Evolutionary conservation across 2,329 filamentous ascomycete species (phyloP).

Genomic region (Colletotrichum siamense): DNA sequence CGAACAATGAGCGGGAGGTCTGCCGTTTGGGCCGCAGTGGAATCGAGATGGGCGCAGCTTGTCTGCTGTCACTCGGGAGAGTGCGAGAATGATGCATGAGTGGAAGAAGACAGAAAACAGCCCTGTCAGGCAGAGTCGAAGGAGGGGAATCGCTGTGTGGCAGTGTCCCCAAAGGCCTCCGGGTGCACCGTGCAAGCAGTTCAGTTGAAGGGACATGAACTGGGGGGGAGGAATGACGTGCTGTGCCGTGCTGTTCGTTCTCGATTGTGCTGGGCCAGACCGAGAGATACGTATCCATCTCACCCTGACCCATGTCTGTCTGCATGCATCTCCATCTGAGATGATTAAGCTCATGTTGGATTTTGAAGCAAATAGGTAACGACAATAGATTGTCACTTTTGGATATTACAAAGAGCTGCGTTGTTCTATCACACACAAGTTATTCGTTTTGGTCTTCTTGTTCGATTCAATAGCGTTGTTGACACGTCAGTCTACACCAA

Average conservation of each 20-base stretch:
- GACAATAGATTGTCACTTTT: background rate
- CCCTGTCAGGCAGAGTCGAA: conserved; percentile 15
- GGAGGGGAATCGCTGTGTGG: background rate
- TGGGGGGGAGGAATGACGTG: background rate
- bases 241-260: background rate
- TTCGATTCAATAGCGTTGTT: background rate
- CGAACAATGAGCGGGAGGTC: background rate
- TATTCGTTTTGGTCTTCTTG: background rate
- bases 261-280: background rate
- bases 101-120: background rate
- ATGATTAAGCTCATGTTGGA: background rate
- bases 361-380: background rate
- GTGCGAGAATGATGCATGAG: background rate
- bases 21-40: background rate
- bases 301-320: background rate
- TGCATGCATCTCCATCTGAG: background rate
- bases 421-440: accelerated
- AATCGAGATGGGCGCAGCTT: background rate
- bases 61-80: background rate
- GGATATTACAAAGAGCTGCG: background rate
- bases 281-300: background rate
- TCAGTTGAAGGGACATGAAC: background rate
- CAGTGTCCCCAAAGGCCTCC: background rate
- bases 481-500: background rate
- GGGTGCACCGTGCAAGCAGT: background rate